phyloP scores from a whole-genome alignment of 768 basidiomycete species.

The Leccinum variicolor region DNA sequence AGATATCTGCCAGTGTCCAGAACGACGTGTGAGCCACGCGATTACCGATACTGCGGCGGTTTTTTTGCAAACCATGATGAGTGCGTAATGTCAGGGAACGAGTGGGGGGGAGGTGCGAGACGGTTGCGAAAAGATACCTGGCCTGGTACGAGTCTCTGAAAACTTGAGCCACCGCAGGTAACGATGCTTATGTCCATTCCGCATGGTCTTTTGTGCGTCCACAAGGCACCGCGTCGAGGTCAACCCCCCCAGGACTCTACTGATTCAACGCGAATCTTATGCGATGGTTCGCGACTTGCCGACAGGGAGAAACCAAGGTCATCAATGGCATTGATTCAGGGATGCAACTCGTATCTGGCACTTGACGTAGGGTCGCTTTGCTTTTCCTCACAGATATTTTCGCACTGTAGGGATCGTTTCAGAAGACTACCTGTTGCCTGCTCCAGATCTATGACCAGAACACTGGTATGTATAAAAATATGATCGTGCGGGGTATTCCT shows the following conservation, averaged over 20 bases:
- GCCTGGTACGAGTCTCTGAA: neutral
- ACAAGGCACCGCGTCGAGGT: no score
- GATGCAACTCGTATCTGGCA: neutral
- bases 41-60: no score
- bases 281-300: neutral
- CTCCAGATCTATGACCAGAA: neutral
- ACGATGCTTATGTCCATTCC: neutral
- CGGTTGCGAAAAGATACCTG: neutral
- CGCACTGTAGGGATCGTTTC: neutral
- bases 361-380: neutral
- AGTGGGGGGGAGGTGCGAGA: neutral
- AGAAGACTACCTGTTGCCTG: neutral
- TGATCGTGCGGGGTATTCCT: neutral
- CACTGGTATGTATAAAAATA: neutral
- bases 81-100: slow-evolving; percentile 1
- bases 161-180: neutral
- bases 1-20: no score
- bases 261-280: neutral
- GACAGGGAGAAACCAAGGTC: neutral
- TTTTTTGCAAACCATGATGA: no score
- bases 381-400: neutral
- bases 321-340: neutral
- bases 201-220: neutral
- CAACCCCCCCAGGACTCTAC: neutral
- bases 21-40: no score